phyloP scores from a whole-genome alignment of 163 green algal species.

The Chlamydomonas reinhardtii region DNA sequence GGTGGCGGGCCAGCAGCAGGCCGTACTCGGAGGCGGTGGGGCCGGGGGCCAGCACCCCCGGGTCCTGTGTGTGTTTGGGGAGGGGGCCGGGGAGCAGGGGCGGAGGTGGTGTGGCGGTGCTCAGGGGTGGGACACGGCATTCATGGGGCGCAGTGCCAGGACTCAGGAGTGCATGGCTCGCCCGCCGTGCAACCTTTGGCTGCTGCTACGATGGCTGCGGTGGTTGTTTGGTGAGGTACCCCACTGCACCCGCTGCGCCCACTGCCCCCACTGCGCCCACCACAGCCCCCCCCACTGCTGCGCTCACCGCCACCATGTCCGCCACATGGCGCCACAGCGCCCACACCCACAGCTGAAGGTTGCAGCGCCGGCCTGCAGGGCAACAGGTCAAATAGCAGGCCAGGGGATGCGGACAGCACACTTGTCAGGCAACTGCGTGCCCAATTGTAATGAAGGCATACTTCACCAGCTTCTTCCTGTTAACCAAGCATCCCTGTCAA shows the following conservation, averaged over 20 bases:
- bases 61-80: neutral
- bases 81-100: neutral
- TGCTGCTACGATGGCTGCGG: too few relatives aligned
- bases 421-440: too few relatives aligned
- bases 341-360: conserved; percentile 14
- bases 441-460: too few relatives aligned
- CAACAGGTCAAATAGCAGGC: neutral
- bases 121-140: neutral
- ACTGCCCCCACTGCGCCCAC: neutral
- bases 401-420: neutral
- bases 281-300: too few relatives aligned
- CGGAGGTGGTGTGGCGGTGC: neutral
- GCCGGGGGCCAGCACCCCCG: neutral
- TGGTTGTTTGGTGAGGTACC: too few relatives aligned
- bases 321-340: conserved; percentile 34
- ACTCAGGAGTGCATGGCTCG: too few relatives aligned
- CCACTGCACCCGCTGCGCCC: too few relatives aligned
- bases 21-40: conserved; percentile 8
- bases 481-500: too few relatives aligned
- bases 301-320: conserved; percentile 12
- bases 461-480: too few relatives aligned
- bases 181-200: too few relatives aligned
- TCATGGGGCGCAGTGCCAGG: too few relatives aligned
- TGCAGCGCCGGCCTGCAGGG: conserved; percentile 26
- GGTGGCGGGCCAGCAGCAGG: conserved; percentile 1